These are phyloP conservation scores for Apiospora marii DNA, from an alignment of 2,329 filamentous ascomycete genomes.

Conservation along the genomic window DNA sequence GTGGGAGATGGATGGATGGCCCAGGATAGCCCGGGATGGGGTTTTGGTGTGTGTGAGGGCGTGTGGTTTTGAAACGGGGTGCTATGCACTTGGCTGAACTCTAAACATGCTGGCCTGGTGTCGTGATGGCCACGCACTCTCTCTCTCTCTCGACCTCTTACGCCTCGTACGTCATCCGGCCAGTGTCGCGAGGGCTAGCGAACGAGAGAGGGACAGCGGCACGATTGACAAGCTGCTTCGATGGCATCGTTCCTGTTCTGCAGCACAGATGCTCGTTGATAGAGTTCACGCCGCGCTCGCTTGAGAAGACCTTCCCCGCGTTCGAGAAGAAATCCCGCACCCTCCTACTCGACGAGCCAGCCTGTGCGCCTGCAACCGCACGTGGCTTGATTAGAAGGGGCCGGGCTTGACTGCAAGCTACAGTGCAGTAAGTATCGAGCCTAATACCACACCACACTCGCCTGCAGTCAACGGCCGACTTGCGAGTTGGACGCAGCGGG, in stretches of 20 bases:
- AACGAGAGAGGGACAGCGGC: not conserved
- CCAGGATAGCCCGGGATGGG: too few species aligned
- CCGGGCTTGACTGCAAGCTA: not conserved
- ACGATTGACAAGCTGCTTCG: conserved; percentile 3
- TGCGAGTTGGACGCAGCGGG: not conserved
- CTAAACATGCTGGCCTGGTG: not conserved
- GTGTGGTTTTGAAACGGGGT: conserved; percentile 18
- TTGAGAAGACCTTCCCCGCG: conserved; percentile 16
- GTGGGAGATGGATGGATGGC: not conserved
- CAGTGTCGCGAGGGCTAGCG: not conserved
- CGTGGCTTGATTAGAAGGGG: conserved; percentile 8
- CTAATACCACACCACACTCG: not conserved
- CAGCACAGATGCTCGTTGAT: not conserved
- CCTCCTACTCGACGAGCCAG: not conserved
- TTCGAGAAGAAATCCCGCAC: conserved; percentile 22
- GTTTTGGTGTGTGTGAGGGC: not conserved
- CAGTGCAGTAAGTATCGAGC: not conserved
- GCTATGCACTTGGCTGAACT: conserved; percentile 17
- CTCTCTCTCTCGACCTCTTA: not conserved
- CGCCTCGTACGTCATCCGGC: not conserved
- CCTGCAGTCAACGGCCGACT: not conserved
- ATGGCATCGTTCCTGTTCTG: not conserved
- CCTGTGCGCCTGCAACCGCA: not conserved
- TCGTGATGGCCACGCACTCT: conserved; percentile 7
- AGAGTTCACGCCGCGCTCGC: conserved; percentile 15